A percentile compares a stretch with the other conserved stretches of the same genome.
Evolutionary conservation across 257 asterid genomes (phyloP).

Genomic region (Fraxinus pennsylvanica): DNA sequence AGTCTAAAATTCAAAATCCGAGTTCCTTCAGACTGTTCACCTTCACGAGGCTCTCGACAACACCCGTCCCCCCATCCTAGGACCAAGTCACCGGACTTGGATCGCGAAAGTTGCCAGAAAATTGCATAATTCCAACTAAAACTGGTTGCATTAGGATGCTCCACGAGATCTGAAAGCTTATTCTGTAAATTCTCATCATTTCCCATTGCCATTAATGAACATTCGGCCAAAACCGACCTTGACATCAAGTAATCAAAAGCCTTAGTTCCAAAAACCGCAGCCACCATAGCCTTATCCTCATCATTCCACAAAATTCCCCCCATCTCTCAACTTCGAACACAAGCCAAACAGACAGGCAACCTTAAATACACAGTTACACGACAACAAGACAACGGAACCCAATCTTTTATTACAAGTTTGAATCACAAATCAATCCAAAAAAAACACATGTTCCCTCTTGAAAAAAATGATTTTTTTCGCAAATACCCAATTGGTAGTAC

Average conservation of each 20-base stretch:
- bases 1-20: slow-evolving; percentile 50
- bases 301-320: slow-evolving; percentile 66
- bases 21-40: slow-evolving; percentile 66
- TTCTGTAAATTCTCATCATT: slow-evolving; percentile 83
- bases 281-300: slow-evolving; percentile 74
- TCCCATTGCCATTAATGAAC: slow-evolving; percentile 80
- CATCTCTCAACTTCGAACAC: slow-evolving; percentile 24
- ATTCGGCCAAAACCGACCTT: slow-evolving; percentile 76
- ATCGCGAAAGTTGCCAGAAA: slow-evolving; percentile 92
- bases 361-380: slow-evolving; percentile 17
- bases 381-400: slow-evolving; percentile 23
- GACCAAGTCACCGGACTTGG: slow-evolving; percentile 83
- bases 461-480: slow-evolving; percentile 20
- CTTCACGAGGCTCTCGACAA: slow-evolving; percentile 79
- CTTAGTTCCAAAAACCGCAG: slow-evolving; percentile 68
- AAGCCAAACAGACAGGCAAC: slow-evolving; percentile 18
- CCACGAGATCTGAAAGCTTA: slow-evolving; percentile 95
- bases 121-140: slow-evolving; percentile 93
- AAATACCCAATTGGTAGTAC: slow-evolving; percentile 24
- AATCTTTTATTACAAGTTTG: slow-evolving; percentile 17
- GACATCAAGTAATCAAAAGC: slow-evolving; percentile 82
- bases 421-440: slow-evolving; percentile 29
- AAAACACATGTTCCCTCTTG: slow-evolving; percentile 24
- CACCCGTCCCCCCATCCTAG: slow-evolving; percentile 99
- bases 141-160: slow-evolving; percentile 55